phyloP scores from a whole-genome alignment of 805 yeast genomes.

The Kuraishia molischiana region DNA sequence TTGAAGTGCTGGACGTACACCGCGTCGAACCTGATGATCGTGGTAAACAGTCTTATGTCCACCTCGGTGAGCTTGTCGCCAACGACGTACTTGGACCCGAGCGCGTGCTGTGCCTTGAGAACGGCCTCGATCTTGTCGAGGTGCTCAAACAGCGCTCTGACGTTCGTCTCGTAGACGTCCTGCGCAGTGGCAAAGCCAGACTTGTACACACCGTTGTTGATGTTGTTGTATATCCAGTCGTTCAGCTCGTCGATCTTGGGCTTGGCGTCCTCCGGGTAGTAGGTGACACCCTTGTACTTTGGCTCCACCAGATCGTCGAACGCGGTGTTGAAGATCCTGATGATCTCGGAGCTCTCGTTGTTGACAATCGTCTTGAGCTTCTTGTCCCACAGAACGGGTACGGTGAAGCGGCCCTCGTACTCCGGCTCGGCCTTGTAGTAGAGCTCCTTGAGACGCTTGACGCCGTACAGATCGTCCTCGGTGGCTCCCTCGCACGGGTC shows the following conservation, averaged over 20 bases:
- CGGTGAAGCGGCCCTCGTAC: slow-evolving; percentile 79
- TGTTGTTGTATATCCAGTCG: slow-evolving; percentile 71
- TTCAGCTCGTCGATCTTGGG: slow-evolving; percentile 66
- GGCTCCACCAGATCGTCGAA: slow-evolving; percentile 50
- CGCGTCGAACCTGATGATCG: slow-evolving; percentile 85
- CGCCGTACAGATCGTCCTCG: slow-evolving; percentile 51
- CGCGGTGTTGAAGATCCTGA: slow-evolving; percentile 72
- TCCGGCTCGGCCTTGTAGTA: slow-evolving; percentile 70
- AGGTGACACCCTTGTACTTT: slow-evolving; percentile 40
- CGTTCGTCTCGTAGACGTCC: slow-evolving; percentile 69
- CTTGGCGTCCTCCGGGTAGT: slow-evolving; percentile 50
- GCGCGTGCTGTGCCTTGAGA: slow-evolving; percentile 33
- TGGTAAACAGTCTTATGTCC: slow-evolving; percentile 79
- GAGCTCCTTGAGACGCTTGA: slow-evolving; percentile 52
- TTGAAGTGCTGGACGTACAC: slow-evolving; percentile 95
- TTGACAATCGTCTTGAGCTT: slow-evolving; percentile 76
- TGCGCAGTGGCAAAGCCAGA: slow-evolving; percentile 83
- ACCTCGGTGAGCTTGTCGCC: slow-evolving; percentile 79
- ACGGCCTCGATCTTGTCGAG: slow-evolving; percentile 63
- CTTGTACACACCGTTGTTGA: slow-evolving; percentile 92
- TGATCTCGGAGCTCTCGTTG: slow-evolving; percentile 85
- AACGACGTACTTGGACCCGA: slow-evolving; percentile 31
- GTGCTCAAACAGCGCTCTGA: slow-evolving; percentile 48
- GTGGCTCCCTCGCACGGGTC: slow-evolving; percentile 38
- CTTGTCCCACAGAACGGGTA: slow-evolving; percentile 90